Evolutionary conservation across 129 eudicot genomes (phyloP), one percentile per base, ranked within the genome.

Genomic region (Erigeron canadensis): DNA sequence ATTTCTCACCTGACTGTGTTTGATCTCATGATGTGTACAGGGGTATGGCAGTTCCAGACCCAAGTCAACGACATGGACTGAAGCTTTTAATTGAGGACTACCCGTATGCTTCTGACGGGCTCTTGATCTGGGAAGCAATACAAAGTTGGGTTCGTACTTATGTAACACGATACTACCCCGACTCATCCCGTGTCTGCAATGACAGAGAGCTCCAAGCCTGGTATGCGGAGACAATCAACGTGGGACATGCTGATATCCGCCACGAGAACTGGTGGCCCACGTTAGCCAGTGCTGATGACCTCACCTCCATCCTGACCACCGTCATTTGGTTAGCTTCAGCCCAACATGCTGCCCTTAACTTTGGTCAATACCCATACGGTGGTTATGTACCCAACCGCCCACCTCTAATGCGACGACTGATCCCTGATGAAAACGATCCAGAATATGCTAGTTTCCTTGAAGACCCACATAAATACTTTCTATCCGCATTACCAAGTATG

Each of bases 311-410:
- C 57, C 75, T 93, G 34, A 93, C 98, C 46, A 93, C 95, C 63
- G 38, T 93, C 79, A 87, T 93, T 12, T 93, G 98, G 98, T 84
- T 93, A 3, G 86, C 87, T 1, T 93, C 98, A 2, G 98, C 98
- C 56, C 98, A 93, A 55, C 98, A 93, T 19, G 98, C 98, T 0
- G 95, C 98, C 28, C 82, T 93, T 5, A 93, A 93, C 80, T 93
- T 93, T 48, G 98, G 98, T n/a, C 96, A 89, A 75, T 89, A 89
- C 80, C 95, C 98, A 0, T 93, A 89, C 41, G 95, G 98, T 2
- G 98, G 98, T 9, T 89, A 87, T 75, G 76, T 93, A 9, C 98
- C 98, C 0, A 89, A 89, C 86, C 84, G 96, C 17, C 98, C 98
- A 0, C 95, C 96, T 0, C 63, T 89, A 7, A 85, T 87, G 92